phyloP scores from a whole-genome alignment of 176 grass and related monocot genomes.

The Alloteropsis semialata region DNA sequence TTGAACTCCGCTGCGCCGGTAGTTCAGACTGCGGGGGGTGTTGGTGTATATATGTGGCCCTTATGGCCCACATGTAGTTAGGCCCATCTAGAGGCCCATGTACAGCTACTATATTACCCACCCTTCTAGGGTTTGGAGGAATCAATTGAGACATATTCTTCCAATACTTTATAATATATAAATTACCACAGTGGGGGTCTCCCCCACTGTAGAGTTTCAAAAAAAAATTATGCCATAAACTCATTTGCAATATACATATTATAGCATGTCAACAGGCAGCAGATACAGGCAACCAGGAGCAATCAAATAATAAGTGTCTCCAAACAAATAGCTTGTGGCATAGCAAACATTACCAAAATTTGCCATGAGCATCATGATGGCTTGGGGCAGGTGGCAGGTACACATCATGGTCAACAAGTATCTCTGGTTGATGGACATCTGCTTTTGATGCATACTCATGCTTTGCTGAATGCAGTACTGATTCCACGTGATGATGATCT shows the following conservation, averaged over 20 bases:
- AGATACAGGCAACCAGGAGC: neutral
- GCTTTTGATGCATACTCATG: constrained; percentile 78
- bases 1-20: too few species aligned
- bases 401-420: constrained; percentile 66
- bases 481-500: constrained; percentile 67
- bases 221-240: neutral
- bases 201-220: too few species aligned
- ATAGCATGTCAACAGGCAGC: neutral
- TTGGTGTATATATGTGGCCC: too few species aligned
- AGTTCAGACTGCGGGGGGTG: too few species aligned
- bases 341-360: constrained; percentile 59
- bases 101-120: too few species aligned
- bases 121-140: too few species aligned
- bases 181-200: too few species aligned
- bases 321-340: constrained; percentile 3
- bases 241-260: neutral
- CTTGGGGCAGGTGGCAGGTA: constrained; percentile 73
- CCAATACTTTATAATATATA: too few species aligned
- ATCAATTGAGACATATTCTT: too few species aligned
- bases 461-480: constrained; percentile 71
- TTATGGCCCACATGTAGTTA: too few species aligned
- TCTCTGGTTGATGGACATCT: constrained; percentile 69
- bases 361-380: constrained; percentile 53
- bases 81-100: too few species aligned
- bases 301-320: neutral